Evolutionary conservation across 345 rosid species (phyloP), one percentile per base, ranked within the genome.

Genomic region (Hypericum perforatum): DNA sequence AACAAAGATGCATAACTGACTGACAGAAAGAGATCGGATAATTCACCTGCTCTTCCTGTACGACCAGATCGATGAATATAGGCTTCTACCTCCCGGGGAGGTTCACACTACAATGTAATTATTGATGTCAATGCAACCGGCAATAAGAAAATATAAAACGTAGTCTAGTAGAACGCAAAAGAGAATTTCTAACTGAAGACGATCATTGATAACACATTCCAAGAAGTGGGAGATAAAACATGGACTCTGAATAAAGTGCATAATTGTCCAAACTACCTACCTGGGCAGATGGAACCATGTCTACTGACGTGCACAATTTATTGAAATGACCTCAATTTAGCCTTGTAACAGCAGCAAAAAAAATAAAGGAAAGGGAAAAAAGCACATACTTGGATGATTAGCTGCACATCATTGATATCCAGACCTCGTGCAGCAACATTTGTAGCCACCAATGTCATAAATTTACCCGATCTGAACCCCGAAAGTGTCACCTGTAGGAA

Each of bases 31-130:
- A 91, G 7, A 46, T 5, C 3, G 8, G 5, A 13, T 29, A 51
- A 51, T 37, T 56, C 71, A 85, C 98, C 97, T 54, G 97, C 99
- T 74, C 99, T 84, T 73, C 99, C 99, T 5, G 99, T 94, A 52
- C 97, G 82, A 59, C 99, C 99, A 54, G 99, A 94, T 48, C 99
- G 82, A 76, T 94, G 99, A 14, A 94, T 94, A 42, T 94, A 94
- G 10, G 81, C 95, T 78, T 94, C 97, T 22, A 89, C 94, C 48
- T 89, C 99, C 45, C 91, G 95, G 7, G 99, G 99, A 45, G 99
- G 97, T 74, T 89, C 97, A 68, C 94, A 86, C 99, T 94, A 53
- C 15, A 74, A 60, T 11, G 10, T 53, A 45, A 47, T 53, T 7
- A n/a, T 8, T 8, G 9, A 5, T 11, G 40, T 71, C 5, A 69